Evolutionary conservation across 1,139 yeast species (phyloP).

Genomic region (Waltiozyma sp.): DNA sequence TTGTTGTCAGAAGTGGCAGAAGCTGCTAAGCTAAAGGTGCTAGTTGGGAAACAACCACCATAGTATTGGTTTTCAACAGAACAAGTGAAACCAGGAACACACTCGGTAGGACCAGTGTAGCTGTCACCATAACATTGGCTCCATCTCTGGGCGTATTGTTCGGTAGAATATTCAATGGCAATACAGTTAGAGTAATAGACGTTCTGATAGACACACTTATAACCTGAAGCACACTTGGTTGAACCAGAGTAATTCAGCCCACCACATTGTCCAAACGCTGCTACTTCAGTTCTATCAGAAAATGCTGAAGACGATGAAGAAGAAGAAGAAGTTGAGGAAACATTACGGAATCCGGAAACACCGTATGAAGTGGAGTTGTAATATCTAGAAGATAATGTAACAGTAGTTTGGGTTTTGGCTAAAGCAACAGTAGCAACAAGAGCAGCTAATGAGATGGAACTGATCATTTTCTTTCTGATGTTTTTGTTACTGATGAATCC

Average conservation of each 20-base stretch:
- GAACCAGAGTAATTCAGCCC: slow-evolving; percentile 19
- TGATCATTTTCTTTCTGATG: too few species aligned
- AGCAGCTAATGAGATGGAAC: too few species aligned
- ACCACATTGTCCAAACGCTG: slow-evolving; percentile 23
- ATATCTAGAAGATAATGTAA: too few species aligned
- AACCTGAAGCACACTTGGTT: slow-evolving; percentile 18
- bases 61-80: not conserved
- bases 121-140: slow-evolving; percentile 22
- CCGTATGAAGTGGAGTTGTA: too few species aligned
- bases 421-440: not conserved
- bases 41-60: slow-evolving; percentile 1
- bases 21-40: not conserved
- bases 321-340: too few species aligned
- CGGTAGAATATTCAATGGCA: slow-evolving; percentile 1
- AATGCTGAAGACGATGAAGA: too few species aligned
- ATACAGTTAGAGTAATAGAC: slow-evolving; percentile 7
- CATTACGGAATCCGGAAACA: too few species aligned
- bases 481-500: too few species aligned
- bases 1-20: not conserved
- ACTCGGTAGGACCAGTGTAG: slow-evolving; percentile 18
- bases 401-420: not conserved
- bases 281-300: slow-evolving; percentile 6
- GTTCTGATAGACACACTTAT: slow-evolving; percentile 12
- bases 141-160: slow-evolving; percentile 6
- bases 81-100: slow-evolving; percentile 17